Conservation (phyloP, 768 basidiomycete genomes). For the Suillus subaureus region DNA sequence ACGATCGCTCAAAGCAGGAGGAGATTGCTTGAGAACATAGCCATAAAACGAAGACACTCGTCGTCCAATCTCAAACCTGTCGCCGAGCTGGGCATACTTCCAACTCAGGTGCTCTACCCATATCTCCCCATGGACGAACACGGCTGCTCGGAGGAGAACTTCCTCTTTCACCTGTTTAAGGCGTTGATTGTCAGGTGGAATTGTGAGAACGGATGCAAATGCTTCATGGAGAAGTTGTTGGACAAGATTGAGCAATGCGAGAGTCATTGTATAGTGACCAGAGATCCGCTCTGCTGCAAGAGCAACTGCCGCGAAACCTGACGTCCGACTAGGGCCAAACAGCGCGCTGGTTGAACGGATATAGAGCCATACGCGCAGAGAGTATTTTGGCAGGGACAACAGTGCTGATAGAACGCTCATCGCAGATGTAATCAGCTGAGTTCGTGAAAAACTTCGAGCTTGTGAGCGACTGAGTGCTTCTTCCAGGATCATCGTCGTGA, state of each 20-base stretch:
- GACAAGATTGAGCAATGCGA: slow-evolving; percentile 75
- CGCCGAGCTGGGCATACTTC: slow-evolving; percentile 82
- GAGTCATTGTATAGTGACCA: slow-evolving; percentile 81
- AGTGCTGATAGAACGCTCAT: slow-evolving; percentile 82
- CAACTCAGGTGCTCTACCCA: slow-evolving; percentile 87
- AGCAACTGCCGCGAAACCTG: slow-evolving; percentile 64
- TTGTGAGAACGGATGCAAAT: slow-evolving; percentile 48
- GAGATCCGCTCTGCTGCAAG: slow-evolving; percentile 70
- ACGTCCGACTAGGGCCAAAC: slow-evolving; percentile 62
- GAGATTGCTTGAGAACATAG: slow-evolving; percentile 63
- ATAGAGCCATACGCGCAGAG: slow-evolving; percentile 87
- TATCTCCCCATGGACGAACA: slow-evolving; percentile 82
- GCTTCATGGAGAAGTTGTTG: slow-evolving; percentile 78
- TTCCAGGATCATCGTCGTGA: slow-evolving; percentile 81
- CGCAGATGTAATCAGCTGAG: slow-evolving; percentile 74
- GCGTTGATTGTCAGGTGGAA: slow-evolving; percentile 57
- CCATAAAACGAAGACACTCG: slow-evolving; percentile 68
- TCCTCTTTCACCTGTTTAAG: slow-evolving; percentile 80
- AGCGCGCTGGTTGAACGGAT: slow-evolving; percentile 78
- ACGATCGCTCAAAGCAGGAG: slow-evolving; percentile 52
- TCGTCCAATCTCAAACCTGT: slow-evolving; percentile 81
- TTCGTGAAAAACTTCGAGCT: slow-evolving; percentile 46
- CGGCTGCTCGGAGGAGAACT: slow-evolving; percentile 74
- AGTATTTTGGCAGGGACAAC: slow-evolving; percentile 70
- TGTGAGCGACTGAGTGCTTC: slow-evolving; percentile 64